Percentiles rank a stretch among this genome's conserved stretches.
phyloP scores from a whole-genome alignment of 768 basidiomycete genomes.

The Wakefieldia striispora region DNA sequence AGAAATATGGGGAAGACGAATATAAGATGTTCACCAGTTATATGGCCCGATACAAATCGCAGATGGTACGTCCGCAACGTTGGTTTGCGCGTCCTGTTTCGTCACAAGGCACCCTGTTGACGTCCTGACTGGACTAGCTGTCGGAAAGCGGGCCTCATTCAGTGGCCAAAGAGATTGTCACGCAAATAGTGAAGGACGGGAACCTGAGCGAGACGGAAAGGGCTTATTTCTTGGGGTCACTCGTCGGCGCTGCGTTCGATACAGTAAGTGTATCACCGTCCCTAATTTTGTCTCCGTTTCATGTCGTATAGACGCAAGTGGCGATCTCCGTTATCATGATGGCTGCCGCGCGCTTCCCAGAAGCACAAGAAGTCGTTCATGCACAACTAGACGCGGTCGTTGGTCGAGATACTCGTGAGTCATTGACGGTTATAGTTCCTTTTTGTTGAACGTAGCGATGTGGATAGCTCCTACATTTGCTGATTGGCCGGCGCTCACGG shows the following conservation, averaged over 20 bases:
- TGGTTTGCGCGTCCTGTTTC: too few species aligned
- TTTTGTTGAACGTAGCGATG: neutral
- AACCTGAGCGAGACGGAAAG: constrained; percentile 50
- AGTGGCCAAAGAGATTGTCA: constrained; percentile 54
- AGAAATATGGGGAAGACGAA: constrained; percentile 53
- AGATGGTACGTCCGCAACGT: constrained; percentile 35
- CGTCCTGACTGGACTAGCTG: too few species aligned
- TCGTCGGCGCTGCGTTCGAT: constrained; percentile 64
- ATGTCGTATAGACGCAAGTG: constrained; percentile 22
- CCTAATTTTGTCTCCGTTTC: too few species aligned
- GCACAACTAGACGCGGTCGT: constrained; percentile 38
- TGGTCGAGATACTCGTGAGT: constrained; percentile 33
- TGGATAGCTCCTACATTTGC: constrained; percentile 38
- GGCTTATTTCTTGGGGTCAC: constrained; percentile 57
- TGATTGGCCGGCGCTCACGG: constrained; percentile 32
- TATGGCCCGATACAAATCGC: constrained; percentile 41
- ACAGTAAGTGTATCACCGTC: constrained; percentile 32
- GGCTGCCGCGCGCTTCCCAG: constrained; percentile 37
- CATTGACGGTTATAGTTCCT: neutral
- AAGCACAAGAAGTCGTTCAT: constrained; percentile 34
- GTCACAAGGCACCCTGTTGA: too few species aligned
- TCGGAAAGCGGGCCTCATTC: constrained; percentile 24
- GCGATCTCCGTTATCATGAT: constrained; percentile 32
- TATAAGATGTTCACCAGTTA: constrained; percentile 47
- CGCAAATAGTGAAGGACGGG: constrained; percentile 43